Percentiles rank a stretch among this genome's conserved stretches.
These are phyloP conservation scores for Picea engelmannii DNA, from an alignment of 83 land plant species.

Conservation along the genomic window DNA sequence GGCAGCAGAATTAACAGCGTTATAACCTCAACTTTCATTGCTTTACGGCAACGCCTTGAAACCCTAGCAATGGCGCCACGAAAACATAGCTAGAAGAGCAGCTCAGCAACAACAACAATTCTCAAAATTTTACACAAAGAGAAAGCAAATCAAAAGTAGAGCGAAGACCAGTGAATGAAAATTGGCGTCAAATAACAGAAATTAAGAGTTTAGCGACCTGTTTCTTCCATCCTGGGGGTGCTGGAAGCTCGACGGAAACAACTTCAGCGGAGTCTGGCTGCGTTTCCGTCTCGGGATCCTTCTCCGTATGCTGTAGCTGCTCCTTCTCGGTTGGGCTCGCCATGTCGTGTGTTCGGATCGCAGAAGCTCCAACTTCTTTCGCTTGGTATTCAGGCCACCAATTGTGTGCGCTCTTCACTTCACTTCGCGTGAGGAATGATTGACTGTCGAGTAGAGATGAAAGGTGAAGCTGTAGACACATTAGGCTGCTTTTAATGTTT, in stretches of 20 bases:
- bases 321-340: background rate
- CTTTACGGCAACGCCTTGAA: background rate
- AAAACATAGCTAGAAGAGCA: background rate
- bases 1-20: background rate
- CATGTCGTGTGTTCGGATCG: background rate
- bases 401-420: background rate
- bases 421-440: background rate
- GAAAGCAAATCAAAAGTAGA: background rate
- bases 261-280: slow-evolving; percentile 2
- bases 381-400: background rate
- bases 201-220: background rate
- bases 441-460: background rate
- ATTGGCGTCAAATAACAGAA: background rate
- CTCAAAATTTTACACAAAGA: background rate
- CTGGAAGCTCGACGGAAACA: slow-evolving; percentile 19
- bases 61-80: slow-evolving; percentile 3
- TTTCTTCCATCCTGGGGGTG: slow-evolving; percentile 15
- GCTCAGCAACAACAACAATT: background rate
- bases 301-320: background rate
- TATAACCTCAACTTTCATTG: background rate
- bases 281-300: background rate
- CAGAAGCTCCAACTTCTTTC: background rate
- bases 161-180: background rate
- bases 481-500: background rate
- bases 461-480: slow-evolving; percentile 1